Evolutionary conservation across 768 basidiomycete genomes (phyloP).

Genomic region (Naganishia friedmannii): DNA sequence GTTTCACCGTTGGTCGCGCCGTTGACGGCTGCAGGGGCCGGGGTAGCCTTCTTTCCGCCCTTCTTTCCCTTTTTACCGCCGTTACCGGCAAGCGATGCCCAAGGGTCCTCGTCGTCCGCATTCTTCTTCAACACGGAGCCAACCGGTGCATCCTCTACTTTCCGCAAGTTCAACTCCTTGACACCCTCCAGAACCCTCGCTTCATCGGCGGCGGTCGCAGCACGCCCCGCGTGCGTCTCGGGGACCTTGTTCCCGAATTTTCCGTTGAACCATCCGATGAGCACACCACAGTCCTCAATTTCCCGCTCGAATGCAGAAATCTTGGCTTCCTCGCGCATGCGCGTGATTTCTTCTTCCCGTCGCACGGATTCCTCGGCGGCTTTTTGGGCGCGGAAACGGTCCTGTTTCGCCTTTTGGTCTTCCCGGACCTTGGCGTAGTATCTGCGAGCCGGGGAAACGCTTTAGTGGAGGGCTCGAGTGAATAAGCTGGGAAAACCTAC

Average conservation of each 20-base stretch:
- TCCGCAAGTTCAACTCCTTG: constrained; percentile 65
- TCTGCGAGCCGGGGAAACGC: constrained; percentile 10
- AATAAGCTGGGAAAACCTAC: constrained; percentile 50
- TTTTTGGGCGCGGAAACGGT: constrained; percentile 75
- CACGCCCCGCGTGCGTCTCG: constrained; percentile 36
- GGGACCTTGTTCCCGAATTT: constrained; percentile 49
- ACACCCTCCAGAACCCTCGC: constrained; percentile 41
- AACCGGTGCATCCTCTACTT: constrained; percentile 70
- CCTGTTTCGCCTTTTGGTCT: constrained; percentile 75
- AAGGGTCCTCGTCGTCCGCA: constrained; percentile 76
- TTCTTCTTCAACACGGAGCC: constrained; percentile 89
- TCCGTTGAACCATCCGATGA: constrained; percentile 52
- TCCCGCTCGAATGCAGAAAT: constrained; percentile 84
- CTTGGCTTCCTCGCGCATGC: constrained; percentile 83
- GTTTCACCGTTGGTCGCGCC: constrained; percentile 30
- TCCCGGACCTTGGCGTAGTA: constrained; percentile 51
- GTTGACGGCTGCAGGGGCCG: constrained; percentile 23
- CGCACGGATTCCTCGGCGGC: constrained; percentile 68
- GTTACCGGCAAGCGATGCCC: constrained; percentile 56
- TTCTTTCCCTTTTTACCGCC: constrained; percentile 60
- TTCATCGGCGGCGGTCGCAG: constrained; percentile 23
- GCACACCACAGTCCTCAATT: constrained; percentile 78
- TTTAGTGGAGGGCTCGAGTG: not conserved
- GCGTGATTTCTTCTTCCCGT: constrained; percentile 71
- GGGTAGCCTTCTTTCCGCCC: constrained; percentile 41